phyloP scores from a whole-genome alignment of 495 filamentous ascomycete genomes.

The Glarea lozoyensis region DNA sequence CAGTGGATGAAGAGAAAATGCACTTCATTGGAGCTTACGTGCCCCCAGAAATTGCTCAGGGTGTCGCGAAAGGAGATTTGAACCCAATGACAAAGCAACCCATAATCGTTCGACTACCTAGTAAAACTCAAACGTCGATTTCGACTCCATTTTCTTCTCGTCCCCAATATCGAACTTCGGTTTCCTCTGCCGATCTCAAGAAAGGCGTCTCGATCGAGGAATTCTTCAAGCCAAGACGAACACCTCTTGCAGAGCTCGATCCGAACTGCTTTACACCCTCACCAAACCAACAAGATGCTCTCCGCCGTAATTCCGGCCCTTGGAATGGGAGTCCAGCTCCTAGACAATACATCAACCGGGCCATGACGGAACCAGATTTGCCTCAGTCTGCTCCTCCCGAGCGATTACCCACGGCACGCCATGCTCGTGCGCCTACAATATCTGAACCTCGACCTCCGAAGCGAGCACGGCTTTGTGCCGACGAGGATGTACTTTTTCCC shows the following conservation, averaged over 20 bases:
- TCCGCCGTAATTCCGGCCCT: conserved; percentile 42
- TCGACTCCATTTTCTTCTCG: conserved; percentile 17
- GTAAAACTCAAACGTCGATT: conserved; percentile 30
- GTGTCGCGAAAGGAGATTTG: conserved; percentile 75
- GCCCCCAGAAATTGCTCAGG: conserved; percentile 56
- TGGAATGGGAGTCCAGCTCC: conserved; percentile 43
- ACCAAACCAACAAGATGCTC: conserved; percentile 53
- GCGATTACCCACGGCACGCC: conserved; percentile 9
- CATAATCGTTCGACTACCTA: conserved; percentile 35
- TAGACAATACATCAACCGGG: conserved; percentile 16
- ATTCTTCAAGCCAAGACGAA: conserved; percentile 70
- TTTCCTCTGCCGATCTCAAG: conserved; percentile 48
- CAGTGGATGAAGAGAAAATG: conserved; percentile 54
- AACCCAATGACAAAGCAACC: conserved; percentile 81
- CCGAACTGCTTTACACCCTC: conserved; percentile 73
- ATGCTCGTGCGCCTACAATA: conserved; percentile 28
- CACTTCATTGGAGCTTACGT: conserved; percentile 71
- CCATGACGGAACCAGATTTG: conserved; percentile 18
- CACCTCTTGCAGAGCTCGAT: conserved; percentile 78
- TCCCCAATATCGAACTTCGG: conserved; percentile 21
- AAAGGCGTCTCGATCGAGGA: conserved; percentile 57
- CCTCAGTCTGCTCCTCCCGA: conserved; percentile 29
- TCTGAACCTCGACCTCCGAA: conserved; percentile 46
- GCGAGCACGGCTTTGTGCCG: conserved; percentile 45
- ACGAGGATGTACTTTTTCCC: conserved; percentile 29